Evolutionary conservation across 2,329 filamentous ascomycete species (phyloP), one percentile per base, ranked within the genome.

Genomic region (Fusarium algeriense): DNA sequence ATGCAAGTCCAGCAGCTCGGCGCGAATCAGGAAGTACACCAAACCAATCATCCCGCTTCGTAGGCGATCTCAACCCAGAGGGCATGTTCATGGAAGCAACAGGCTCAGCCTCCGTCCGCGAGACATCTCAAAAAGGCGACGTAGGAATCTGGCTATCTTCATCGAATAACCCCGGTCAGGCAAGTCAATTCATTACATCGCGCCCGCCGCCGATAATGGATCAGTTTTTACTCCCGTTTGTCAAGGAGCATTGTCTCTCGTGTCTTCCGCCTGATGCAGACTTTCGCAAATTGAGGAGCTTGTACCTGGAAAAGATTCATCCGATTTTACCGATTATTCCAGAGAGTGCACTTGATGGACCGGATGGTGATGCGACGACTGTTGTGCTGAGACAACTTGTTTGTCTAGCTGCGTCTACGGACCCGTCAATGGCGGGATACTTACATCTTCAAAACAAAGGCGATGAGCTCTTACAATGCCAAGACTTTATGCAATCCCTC

Each of bases 1-100:
- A 57, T 32, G 14, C 10, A 9, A 62, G 68, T 20, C 49, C 67
- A 2, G 26, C 60, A 28, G 54, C 45, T 11, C 58, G 46, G 5
- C 59, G 56, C 7, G 68, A 73, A n/a, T 65, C 74, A 5, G 61
- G 59, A 28, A 70, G 73, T 32, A 76, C 71, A 5, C 64, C 74
- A 74, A 73, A 35, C 61, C 77, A 13, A 41, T 79, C 80, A 1
- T 81, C 81, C 2, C 85, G 88, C 10, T 90, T 89, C 59, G 85
- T 90, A 40, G 87, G 88, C 20, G 88, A 90, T 72, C 73, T 89
- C 32, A 90, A 88, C 69, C 88, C 88, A 4, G 88, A 90, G 75
- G 85, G 85, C 63, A 86, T 90, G 76, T 88, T 90, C 60, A 82
- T 88, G 71, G 86, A 89, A 70, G 87, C 86, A 3, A 86, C 86